Percentiles rank a stretch among this genome's conserved stretches.
Evolutionary conservation across 2,329 filamentous ascomycete genomes (phyloP).

Genomic region (Phialophora macrospora): DNA sequence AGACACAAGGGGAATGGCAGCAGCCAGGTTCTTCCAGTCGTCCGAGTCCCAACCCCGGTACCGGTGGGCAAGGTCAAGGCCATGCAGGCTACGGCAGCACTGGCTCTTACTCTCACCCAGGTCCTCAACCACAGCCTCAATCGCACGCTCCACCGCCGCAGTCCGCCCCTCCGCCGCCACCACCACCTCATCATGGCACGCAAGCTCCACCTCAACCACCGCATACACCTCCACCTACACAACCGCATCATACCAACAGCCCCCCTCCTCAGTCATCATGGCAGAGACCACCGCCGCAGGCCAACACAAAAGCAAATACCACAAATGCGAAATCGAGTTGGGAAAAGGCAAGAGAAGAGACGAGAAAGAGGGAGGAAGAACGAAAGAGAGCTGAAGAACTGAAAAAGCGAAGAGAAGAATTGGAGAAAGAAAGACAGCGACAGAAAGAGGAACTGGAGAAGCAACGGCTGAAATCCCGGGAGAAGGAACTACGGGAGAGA

Average conservation of each 20-base stretch:
- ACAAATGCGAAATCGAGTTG: slow-evolving; percentile 38
- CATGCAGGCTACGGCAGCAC: slow-evolving; percentile 25
- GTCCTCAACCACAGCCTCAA: slow-evolving; percentile 8
- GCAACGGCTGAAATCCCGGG: slow-evolving; percentile 38
- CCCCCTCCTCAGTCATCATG: slow-evolving; percentile 40
- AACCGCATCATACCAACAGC: slow-evolving; percentile 21
- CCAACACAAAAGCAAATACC: slow-evolving; percentile 36
- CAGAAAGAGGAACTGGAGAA: slow-evolving; percentile 38
- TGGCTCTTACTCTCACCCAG: slow-evolving; percentile 19
- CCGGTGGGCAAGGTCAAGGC: slow-evolving; percentile 23
- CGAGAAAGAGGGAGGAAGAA: slow-evolving; percentile 40
- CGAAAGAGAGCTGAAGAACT: slow-evolving; percentile 38
- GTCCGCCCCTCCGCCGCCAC: slow-evolving; percentile 19
- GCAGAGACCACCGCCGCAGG: slow-evolving; percentile 36
- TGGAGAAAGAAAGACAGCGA: slow-evolving; percentile 38
- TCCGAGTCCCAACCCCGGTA: slow-evolving; percentile 10
- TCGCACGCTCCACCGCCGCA: slow-evolving; percentile 7
- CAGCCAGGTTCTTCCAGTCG: slow-evolving; percentile 17
- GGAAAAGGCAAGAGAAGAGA: slow-evolving; percentile 41
- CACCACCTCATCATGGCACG: neutral
- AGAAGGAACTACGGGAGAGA: slow-evolving; percentile 38
- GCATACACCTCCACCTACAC: too few relatives aligned
- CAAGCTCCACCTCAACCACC: slow-evolving; percentile 7
- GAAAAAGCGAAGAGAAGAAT: slow-evolving; percentile 36
- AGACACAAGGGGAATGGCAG: slow-evolving; percentile 61